Percentiles rank a stretch among this genome's conserved stretches.
Conservation (phyloP, 306 rosid genomes). For the Vicia sativa region DNA sequence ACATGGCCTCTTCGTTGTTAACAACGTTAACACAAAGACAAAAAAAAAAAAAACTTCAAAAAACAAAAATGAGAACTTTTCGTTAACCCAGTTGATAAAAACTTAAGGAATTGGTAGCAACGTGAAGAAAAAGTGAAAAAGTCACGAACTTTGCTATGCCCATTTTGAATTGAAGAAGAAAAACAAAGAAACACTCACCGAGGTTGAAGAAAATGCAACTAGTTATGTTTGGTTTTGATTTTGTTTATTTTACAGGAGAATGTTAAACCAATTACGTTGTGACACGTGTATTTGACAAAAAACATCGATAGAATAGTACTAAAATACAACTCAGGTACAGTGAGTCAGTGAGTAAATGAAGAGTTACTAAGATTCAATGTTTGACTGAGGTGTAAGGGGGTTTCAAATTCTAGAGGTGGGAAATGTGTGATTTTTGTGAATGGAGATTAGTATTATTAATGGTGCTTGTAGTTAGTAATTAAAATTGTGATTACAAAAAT, state of each 20-base stretch:
- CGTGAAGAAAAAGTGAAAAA: neutral
- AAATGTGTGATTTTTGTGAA: no score
- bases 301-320: neutral
- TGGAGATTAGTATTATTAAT: no score
- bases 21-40: conserved; percentile 25
- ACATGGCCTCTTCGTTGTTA: conserved; percentile 33
- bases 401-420: no score
- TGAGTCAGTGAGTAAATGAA: no score
- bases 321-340: no score
- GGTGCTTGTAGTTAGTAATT: no score
- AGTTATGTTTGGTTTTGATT: neutral
- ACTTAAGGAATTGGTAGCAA: neutral
- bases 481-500: no score
- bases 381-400: no score
- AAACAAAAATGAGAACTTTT: neutral
- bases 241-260: neutral
- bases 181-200: neutral
- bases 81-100: conserved; percentile 5
- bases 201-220: neutral
- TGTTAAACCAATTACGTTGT: neutral
- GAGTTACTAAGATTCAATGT: no score
- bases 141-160: conserved; percentile 12
- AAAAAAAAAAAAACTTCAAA: neutral
- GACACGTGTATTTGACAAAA: neutral
- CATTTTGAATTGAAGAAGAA: neutral